A percentile compares a stretch with the other conserved stretches of the same genome.
Conservation (phyloP, 495 filamentous ascomycete genomes). For the Penicillium waksmanii region DNA sequence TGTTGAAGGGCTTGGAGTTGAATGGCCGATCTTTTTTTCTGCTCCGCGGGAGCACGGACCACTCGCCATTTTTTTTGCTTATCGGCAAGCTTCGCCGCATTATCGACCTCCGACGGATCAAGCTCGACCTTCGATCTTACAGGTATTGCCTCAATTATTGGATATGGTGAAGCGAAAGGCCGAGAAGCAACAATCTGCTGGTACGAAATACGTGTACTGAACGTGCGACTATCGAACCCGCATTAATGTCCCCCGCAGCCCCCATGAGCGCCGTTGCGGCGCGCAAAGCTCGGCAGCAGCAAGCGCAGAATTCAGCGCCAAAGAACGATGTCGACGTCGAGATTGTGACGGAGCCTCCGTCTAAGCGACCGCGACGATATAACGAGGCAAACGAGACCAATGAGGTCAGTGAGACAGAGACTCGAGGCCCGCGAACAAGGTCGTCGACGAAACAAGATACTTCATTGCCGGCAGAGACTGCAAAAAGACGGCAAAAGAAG, state of each 20-base stretch:
- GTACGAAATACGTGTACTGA: slow-evolving; percentile 28
- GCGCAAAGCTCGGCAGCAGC: slow-evolving; percentile 51
- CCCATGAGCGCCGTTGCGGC: slow-evolving; percentile 52
- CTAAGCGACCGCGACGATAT: slow-evolving; percentile 41
- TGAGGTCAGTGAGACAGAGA: slow-evolving; percentile 15
- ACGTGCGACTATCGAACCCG: neutral
- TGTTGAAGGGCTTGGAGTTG: slow-evolving; percentile 21
- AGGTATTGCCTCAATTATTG: slow-evolving; percentile 6
- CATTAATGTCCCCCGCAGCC: slow-evolving; percentile 24
- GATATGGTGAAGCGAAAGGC: slow-evolving; percentile 48
- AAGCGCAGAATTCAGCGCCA: slow-evolving; percentile 29
- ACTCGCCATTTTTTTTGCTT: slow-evolving; percentile 41
- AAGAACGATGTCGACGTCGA: slow-evolving; percentile 24
- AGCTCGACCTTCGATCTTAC: neutral
- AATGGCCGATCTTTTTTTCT: slow-evolving; percentile 44
- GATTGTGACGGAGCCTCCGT: slow-evolving; percentile 35
- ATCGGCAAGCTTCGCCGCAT: slow-evolving; percentile 28
- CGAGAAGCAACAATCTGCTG: slow-evolving; percentile 44
- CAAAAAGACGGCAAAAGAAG: slow-evolving; percentile 9
- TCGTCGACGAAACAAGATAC: slow-evolving; percentile 31
- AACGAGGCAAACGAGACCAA: slow-evolving; percentile 24
- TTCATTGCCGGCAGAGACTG: slow-evolving; percentile 17
- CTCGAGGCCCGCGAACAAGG: slow-evolving; percentile 24
- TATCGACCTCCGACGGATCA: slow-evolving; percentile 22
- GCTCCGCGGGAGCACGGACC: slow-evolving; percentile 53